phyloP scores from a whole-genome alignment of 2,329 filamentous ascomycete genomes.

The Fusarium nurragi region DNA sequence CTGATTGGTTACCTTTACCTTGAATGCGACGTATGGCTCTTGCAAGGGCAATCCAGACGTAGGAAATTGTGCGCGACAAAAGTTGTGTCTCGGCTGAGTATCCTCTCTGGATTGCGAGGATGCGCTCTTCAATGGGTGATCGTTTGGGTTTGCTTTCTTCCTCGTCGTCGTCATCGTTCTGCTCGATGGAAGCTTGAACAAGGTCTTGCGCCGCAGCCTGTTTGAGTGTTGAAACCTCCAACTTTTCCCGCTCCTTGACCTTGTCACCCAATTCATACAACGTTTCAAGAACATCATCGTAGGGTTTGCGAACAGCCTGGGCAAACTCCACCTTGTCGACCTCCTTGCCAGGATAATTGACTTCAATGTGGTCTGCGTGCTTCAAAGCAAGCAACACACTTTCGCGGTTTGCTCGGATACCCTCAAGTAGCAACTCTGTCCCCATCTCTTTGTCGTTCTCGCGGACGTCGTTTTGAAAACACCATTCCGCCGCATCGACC shows the following conservation, averaged over 20 bases:
- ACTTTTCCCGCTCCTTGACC: slow-evolving; percentile 69
- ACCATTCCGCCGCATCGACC: slow-evolving; percentile 95
- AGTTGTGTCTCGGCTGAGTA: slow-evolving; percentile 77
- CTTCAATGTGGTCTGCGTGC: slow-evolving; percentile 87
- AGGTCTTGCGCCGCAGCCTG: slow-evolving; percentile 57
- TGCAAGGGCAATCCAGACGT: slow-evolving; percentile 94
- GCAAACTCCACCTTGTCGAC: slow-evolving; percentile 81
- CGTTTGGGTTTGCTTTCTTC: slow-evolving; percentile 53
- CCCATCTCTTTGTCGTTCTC: slow-evolving; percentile 70
- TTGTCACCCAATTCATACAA: slow-evolving; percentile 89
- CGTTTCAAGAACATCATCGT: slow-evolving; percentile 82
- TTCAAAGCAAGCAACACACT: slow-evolving; percentile 91
- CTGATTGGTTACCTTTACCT: slow-evolving; percentile 73
- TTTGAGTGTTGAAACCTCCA: slow-evolving; percentile 66
- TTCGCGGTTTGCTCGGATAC: slow-evolving; percentile 90
- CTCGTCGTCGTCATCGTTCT: slow-evolving; percentile 63
- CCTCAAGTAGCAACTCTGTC: slow-evolving; percentile 80
- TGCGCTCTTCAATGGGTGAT: slow-evolving; percentile 72
- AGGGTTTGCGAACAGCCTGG: slow-evolving; percentile 81
- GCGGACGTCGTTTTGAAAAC: slow-evolving; percentile 76
- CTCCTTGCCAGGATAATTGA: slow-evolving; percentile 79
- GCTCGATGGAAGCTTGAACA: slow-evolving; percentile 52
- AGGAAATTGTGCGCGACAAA: slow-evolving; percentile 86
- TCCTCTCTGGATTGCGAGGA: slow-evolving; percentile 69
- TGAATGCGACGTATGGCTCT: slow-evolving; percentile 94